Evolutionary conservation across 352 stramenopile genomes (phyloP).

Genomic region (Phytopythium cucurbitacearum): DNA sequence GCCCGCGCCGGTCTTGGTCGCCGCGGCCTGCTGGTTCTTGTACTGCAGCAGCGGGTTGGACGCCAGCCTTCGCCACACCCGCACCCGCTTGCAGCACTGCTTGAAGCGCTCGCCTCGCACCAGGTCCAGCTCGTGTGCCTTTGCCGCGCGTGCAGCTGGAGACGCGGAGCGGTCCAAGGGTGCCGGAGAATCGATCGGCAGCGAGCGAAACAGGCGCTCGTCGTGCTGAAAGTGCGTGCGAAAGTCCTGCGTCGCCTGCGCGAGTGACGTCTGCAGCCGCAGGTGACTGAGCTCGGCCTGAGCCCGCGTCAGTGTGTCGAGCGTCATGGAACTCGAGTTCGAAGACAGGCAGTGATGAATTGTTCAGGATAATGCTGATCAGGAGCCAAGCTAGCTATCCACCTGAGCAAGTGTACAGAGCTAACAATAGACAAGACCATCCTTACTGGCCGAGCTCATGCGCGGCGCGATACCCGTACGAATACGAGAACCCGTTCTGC

Average conservation of each 20-base stretch:
- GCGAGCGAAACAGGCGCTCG: conserved; percentile 39
- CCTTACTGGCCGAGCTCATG: background rate
- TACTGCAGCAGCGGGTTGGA: conserved; percentile 65
- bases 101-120: conserved; percentile 49
- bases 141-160: conserved; percentile 1
- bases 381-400: background rate
- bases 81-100: conserved; percentile 76
- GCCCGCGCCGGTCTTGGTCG: conserved; percentile 8
- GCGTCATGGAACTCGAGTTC: conserved; percentile 36
- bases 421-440: background rate
- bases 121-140: conserved; percentile 30
- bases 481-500: conserved; percentile 56
- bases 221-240: conserved; percentile 39
- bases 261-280: conserved; percentile 56
- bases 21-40: conserved; percentile 37
- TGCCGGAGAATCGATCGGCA: background rate
- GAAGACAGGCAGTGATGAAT: background rate
- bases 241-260: conserved; percentile 37
- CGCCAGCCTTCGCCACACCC: conserved; percentile 54
- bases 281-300: conserved; percentile 53
- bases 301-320: conserved; percentile 55
- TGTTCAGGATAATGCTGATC: background rate
- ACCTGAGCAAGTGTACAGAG: background rate
- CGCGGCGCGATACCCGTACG: conserved; percentile 36
- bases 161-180: background rate